phyloP scores from a whole-genome alignment of 2,329 filamentous ascomycete species.

The Volutella citrinella region DNA sequence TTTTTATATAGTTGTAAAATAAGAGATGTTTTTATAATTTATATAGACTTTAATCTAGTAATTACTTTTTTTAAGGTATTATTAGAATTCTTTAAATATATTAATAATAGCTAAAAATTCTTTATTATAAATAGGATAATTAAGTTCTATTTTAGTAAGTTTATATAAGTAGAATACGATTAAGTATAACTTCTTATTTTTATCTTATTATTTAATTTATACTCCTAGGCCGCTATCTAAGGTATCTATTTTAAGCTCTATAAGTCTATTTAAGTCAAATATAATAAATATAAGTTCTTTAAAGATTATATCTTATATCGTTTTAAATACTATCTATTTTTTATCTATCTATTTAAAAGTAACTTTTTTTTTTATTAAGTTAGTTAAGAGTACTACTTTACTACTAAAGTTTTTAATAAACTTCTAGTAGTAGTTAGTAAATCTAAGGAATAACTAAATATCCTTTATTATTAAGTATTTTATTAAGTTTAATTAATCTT shows the following conservation, averaged over 20 bases:
- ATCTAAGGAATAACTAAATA: conserved; percentile 1
- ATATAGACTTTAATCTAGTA: background rate
- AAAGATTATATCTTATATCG: background rate
- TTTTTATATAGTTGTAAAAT: background rate
- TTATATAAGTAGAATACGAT: background rate
- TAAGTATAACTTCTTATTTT: background rate
- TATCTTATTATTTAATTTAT: conserved; percentile 1
- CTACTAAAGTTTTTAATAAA: conserved; percentile 3
- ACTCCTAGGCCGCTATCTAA: background rate
- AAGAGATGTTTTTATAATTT: background rate
- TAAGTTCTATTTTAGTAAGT: background rate
- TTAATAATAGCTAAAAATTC: conserved; percentile 1
- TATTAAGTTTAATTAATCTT: too few relatives aligned
- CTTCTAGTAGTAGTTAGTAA: too few relatives aligned
- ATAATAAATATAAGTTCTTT: background rate
- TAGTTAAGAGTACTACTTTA: conserved; percentile 1
- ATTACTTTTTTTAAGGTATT: background rate
- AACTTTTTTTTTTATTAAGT: background rate
- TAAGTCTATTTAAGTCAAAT: background rate
- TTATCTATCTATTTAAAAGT: background rate
- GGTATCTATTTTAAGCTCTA: background rate
- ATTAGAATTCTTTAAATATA: background rate
- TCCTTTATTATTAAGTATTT: conserved; percentile 4
- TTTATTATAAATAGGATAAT: conserved; percentile 1
- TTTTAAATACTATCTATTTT: background rate